Conservation (phyloP, 2,329 filamentous ascomycete genomes). For the Cryphonectria carpinicola region DNA sequence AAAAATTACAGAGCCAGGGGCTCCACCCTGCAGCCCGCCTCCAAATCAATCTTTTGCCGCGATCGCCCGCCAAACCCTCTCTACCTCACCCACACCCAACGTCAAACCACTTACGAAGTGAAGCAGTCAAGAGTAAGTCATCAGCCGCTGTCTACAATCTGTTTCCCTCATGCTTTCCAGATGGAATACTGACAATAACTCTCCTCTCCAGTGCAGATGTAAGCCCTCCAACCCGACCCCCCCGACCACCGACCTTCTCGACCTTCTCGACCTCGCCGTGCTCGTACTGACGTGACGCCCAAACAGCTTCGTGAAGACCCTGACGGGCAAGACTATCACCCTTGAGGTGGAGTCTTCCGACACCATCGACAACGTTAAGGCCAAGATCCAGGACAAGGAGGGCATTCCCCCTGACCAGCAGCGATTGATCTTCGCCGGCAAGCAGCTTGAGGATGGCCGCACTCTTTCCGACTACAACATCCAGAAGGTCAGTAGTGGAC, state of each 20-base stretch:
- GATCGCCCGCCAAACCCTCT: slow-evolving; percentile 17
- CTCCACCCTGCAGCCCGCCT: slow-evolving; percentile 5
- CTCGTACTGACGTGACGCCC: slow-evolving; percentile 31
- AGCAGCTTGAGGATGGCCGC: slow-evolving; percentile 98
- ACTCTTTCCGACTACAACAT: slow-evolving; percentile 99
- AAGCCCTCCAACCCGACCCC: slow-evolving; percentile 48
- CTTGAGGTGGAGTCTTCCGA: slow-evolving; percentile 98
- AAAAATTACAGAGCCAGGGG: slow-evolving; percentile 14
- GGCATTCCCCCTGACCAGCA: slow-evolving; percentile 98
- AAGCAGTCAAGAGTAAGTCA: slow-evolving; percentile 64
- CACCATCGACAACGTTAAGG: slow-evolving; percentile 99
- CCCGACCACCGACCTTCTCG: slow-evolving; percentile 17
- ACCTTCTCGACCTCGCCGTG: slow-evolving; percentile 26
- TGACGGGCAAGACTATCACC: slow-evolving; percentile 99
- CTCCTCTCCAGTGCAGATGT: slow-evolving; percentile 82
- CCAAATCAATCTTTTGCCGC: slow-evolving; percentile 18
- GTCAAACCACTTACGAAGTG: slow-evolving; percentile 46
- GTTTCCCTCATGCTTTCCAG: slow-evolving; percentile 13
- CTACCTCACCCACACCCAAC: slow-evolving; percentile 27
- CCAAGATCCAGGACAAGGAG: slow-evolving; percentile 99
- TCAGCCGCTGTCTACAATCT: slow-evolving; percentile 10
- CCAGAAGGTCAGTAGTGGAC: slow-evolving; percentile 78
- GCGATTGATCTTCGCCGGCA: slow-evolving; percentile 97
- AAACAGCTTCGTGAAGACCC: slow-evolving; percentile 98
- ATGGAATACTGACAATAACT: slow-evolving; percentile 33